These are phyloP conservation scores for maize (Zea mays) DNA, from an alignment of 176 grass and related monocot species.

Conservation along the genomic window DNA sequence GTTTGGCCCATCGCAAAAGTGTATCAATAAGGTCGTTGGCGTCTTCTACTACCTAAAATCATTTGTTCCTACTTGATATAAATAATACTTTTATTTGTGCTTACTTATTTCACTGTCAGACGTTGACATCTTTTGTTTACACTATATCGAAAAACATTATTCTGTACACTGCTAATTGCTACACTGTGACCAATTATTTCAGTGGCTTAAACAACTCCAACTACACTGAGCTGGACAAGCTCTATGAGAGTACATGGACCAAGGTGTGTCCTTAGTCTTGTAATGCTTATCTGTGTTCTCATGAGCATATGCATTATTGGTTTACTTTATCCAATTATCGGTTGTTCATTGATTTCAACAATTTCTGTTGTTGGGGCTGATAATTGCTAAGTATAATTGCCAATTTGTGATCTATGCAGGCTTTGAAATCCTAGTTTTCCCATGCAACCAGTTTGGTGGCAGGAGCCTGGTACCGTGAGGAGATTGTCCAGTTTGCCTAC, in stretches of 20 bases:
- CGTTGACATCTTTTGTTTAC: neutral
- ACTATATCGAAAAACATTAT: neutral
- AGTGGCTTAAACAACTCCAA: constrained; percentile 94
- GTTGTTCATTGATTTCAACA: constrained; percentile 3
- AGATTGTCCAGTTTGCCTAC: constrained; percentile 87
- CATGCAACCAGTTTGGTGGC: constrained; percentile 83
- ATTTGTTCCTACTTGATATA: neutral
- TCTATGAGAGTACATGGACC: constrained; percentile 84
- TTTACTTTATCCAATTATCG: neutral
- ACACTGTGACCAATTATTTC: constrained; percentile 31
- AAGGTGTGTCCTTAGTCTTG: constrained; percentile 49
- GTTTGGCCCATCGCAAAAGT: neutral
- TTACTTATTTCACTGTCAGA: constrained; percentile 27
- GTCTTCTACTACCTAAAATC: neutral
- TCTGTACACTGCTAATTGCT: constrained; percentile 36
- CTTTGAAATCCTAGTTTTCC: constrained; percentile 80
- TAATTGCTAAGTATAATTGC: neutral
- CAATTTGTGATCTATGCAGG: constrained; percentile 41
- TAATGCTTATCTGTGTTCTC: neutral
- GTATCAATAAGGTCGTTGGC: neutral
- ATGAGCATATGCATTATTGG: neutral
- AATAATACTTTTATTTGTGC: neutral
- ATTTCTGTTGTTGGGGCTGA: neutral
- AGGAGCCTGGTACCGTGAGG: constrained; percentile 76
- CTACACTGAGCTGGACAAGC: constrained; percentile 79